Conservation (phyloP, 2,329 filamentous ascomycete genomes). For the Ceratocystis colombiana region DNA sequence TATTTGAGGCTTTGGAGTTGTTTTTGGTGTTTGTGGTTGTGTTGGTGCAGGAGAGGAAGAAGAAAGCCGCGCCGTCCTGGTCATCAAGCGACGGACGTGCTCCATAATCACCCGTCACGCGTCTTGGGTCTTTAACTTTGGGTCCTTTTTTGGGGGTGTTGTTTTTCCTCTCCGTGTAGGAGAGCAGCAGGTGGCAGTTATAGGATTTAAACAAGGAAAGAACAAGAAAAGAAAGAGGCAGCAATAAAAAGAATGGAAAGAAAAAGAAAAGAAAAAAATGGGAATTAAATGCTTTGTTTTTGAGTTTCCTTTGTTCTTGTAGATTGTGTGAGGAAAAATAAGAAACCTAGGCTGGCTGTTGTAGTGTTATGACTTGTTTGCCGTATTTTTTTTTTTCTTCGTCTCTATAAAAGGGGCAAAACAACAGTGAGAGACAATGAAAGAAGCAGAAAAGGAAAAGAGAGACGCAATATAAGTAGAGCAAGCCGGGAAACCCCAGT, state of each 20-base stretch:
- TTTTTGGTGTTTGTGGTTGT: background rate
- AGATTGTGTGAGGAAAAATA: background rate
- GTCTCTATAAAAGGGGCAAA: too few species aligned
- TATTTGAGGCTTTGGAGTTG: background rate
- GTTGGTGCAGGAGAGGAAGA: slow-evolving; percentile 12
- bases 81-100: slow-evolving; percentile 21
- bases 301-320: background rate
- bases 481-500: too few species aligned
- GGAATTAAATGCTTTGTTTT: background rate
- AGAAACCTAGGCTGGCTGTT: background rate
- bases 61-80: slow-evolving; percentile 16
- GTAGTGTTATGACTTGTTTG: background rate
- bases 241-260: background rate
- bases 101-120: slow-evolving; percentile 19
- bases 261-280: background rate
- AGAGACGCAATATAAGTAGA: too few species aligned
- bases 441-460: too few species aligned
- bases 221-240: background rate
- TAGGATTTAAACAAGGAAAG: background rate
- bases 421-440: too few species aligned
- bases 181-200: background rate
- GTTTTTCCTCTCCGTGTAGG: too few species aligned
- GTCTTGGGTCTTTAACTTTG: slow-evolving; percentile 2
- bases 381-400: too few species aligned
- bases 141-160: too few species aligned